Evolutionary conservation across 2,329 filamentous ascomycete species (phyloP), one percentile per base, ranked within the genome.

Genomic region (Nannizzia gypsea): DNA sequence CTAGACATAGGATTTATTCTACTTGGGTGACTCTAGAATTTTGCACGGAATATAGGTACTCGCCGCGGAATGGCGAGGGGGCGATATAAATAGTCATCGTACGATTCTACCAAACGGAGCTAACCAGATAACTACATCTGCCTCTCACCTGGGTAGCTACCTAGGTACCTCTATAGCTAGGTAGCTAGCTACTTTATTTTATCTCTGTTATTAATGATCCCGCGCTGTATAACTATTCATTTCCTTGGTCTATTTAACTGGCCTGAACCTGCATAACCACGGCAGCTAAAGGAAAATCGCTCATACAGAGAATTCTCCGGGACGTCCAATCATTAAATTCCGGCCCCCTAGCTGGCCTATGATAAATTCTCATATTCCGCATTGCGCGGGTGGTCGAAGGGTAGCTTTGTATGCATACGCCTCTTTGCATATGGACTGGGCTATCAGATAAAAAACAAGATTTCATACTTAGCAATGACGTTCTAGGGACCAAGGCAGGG

Each of bases 381-480:
- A 54, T 15, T 11, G n/a, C 3, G n/a, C 26, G 13, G 31, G 26
- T 34, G 50, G n/a, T 24, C 34, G 50, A 26, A 26, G 6, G 17
- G 31, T n/a, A 34, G 15, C 15, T 36, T 9, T 22, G n/a, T 36
- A 36, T 34, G 31, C 26, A 24, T 24, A 26, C 24, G 26, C 28
- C 24, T 31, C 11, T 46, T 24, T 54, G 26, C 50, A 34, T 42
- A 42, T 54, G 26, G 13, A 34, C 50, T 34, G 50, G 50, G 50
- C 50, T 26, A 54, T 34, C 24, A 24, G 9, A 34, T 0, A 34
- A 13, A 54, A 54, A 54, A 54, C 50, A 54, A 34, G 50, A 54
- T 54, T 54, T 54, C 24, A 3, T 22, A 15, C 26, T 52, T 54
- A 54, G 50, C 50, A 28, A 54, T 54, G 50, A 54, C 50, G 50